Evolutionary conservation across 1,139 yeast genomes (phyloP), one percentile per base, ranked within the genome.

Genomic region (Yamadazyma atlantica): DNA sequence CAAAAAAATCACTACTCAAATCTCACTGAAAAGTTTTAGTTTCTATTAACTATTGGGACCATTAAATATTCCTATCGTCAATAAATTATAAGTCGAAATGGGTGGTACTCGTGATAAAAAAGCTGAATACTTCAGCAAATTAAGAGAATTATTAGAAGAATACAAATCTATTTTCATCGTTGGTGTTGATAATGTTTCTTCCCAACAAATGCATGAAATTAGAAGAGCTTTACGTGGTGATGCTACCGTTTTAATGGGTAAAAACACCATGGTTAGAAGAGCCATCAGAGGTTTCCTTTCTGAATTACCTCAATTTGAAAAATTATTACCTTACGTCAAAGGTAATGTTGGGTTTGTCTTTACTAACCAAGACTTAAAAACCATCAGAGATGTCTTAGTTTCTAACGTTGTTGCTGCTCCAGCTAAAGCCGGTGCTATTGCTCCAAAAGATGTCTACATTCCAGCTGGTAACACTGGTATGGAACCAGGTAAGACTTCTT

Each of bases 401-500:
- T 70, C 86, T 62, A 92, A 94, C 88, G 92, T 85, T 75, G 97
- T 92, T 69, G 96, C 97, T 66, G 99, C 99, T 64, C 99, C 99
- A 74, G 99, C 99, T 64, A 90, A 90, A 79, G 95, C 98, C 57
- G 98, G 98, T 89, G 98, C 97, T 66, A 69, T 89, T 68, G 97
- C 99, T 64, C 98, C 97, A 73, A 83, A 73, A 69, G 97, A 90
- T 66, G 97, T 92, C 65, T 87, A 82, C 84, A 85, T 92, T 60
- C 95, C 95, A 71, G 97, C 97, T 61, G 95, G 96, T 76, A 94
- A 92, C 96, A 92, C 99, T 61, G 97, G 98, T 85, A 90, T 94
- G 96, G 98, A 92, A 80, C 99, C 99, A 74, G 97, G 97, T 84
- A 92, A 92, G 89, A 92, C 99, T 66, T 92, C 98, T 69, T 92